Conservation (phyloP, 2,329 filamentous ascomycete species). For the Diplodia scrobiculata region DNA sequence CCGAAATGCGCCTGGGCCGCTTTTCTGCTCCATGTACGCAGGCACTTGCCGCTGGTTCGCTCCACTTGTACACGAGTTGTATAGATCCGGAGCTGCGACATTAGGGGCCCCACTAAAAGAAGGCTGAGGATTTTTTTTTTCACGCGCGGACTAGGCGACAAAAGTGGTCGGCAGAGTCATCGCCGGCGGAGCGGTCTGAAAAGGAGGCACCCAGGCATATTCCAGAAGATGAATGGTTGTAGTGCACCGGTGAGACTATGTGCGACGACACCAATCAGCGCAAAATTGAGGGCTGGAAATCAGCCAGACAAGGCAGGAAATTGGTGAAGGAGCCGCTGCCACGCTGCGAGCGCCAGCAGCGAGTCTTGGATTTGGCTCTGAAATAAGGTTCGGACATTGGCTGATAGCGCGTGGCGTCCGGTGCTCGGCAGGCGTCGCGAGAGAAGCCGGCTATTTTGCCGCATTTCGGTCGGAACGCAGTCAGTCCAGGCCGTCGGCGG, state of each 20-base stretch:
- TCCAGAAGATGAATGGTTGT: background rate
- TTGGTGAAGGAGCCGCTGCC: background rate
- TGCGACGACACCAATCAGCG: constrained; percentile 1
- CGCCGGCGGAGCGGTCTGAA: background rate
- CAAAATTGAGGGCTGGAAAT: constrained; percentile 9
- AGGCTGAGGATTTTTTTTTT: background rate
- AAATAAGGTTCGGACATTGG: constrained; percentile 24
- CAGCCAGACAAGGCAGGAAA: no score
- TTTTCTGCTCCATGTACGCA: background rate
- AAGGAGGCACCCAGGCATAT: background rate
- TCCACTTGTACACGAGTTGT: no score
- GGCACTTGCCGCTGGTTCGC: constrained; percentile 1
- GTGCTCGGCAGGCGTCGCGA: background rate
- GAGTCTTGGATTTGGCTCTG: constrained; percentile 15
- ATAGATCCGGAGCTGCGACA: background rate
- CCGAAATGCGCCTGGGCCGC: constrained; percentile 15
- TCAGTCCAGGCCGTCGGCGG: background rate
- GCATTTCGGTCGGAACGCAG: background rate
- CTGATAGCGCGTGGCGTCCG: constrained; percentile 10
- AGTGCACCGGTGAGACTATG: background rate
- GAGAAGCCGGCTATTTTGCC: background rate
- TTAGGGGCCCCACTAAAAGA: constrained; percentile 16
- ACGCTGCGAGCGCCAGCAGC: background rate
- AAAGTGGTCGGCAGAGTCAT: background rate
- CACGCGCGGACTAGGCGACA: background rate